phyloP scores from a whole-genome alignment of 192 early-diverging fungal species.

The Gamsiella multidivaricata region DNA sequence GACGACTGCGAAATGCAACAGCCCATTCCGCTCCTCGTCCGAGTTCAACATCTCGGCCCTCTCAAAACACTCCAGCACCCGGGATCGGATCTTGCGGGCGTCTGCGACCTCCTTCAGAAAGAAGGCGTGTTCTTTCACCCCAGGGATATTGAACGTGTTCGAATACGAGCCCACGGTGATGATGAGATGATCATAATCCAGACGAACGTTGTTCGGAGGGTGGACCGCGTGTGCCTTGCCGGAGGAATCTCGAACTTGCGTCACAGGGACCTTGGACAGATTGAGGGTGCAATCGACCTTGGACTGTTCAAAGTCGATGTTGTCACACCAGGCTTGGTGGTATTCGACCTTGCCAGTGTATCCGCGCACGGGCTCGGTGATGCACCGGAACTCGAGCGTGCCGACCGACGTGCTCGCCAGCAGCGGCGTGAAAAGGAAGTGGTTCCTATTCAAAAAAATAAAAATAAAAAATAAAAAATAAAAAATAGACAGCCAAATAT shows the following conservation, averaged over 20 bases:
- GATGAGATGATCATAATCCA: conserved; percentile 86
- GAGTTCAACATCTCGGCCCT: conserved; percentile 75
- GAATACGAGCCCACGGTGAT: conserved; percentile 83
- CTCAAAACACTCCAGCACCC: conserved; percentile 85
- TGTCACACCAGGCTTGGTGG: conserved; percentile 72
- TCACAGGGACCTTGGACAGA: conserved; percentile 16
- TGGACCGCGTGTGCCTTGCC: conserved; percentile 59
- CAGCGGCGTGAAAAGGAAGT: conserved; percentile 90
- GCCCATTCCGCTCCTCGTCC: conserved; percentile 68
- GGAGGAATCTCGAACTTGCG: conserved; percentile 3
- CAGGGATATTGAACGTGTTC: conserved; percentile 88
- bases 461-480: conserved; percentile 15
- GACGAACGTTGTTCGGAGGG: conserved; percentile 53
- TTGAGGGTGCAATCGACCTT: conserved; percentile 41
- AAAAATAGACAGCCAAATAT: not conserved
- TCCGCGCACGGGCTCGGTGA: conserved; percentile 83
- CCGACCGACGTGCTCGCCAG: conserved; percentile 88
- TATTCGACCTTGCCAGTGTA: conserved; percentile 68
- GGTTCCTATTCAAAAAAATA: conserved; percentile 62
- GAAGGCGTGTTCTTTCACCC: conserved; percentile 85
- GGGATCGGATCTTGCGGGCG: conserved; percentile 83
- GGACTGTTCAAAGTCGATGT: conserved; percentile 48
- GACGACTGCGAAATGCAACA: conserved; percentile 87
- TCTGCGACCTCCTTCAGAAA: conserved; percentile 90
- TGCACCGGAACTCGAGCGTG: conserved; percentile 87